Conservation (phyloP, 805 yeast species). For the Wickerhamomyces xylosicus region DNA sequence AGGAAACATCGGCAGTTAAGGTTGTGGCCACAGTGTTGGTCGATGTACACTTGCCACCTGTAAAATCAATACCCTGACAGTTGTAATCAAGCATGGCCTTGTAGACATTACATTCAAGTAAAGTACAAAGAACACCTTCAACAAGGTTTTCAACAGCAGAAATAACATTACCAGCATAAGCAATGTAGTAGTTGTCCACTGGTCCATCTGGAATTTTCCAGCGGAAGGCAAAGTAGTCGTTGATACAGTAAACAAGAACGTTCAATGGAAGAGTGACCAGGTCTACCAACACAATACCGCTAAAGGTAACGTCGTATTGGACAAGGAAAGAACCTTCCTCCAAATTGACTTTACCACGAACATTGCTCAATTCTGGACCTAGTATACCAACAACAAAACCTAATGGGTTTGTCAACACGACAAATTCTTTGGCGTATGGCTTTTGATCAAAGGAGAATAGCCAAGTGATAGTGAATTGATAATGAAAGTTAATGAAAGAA, state of each 20-base stretch:
- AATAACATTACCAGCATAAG: conserved; percentile 13
- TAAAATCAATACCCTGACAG: too few species aligned
- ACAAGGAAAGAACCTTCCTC: conserved; percentile 9
- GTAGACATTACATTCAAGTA: conserved; percentile 5
- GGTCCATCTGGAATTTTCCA: conserved; percentile 1
- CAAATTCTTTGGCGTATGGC: too few species aligned
- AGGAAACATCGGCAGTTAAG: too few species aligned
- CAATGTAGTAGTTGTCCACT: conserved; percentile 2
- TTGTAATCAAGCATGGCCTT: conserved; percentile 3
- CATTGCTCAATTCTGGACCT: conserved; percentile 4
- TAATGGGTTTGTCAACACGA: too few species aligned
- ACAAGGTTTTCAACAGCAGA: conserved; percentile 3
- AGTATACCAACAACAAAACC: too few species aligned
- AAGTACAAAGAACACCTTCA: conserved; percentile 4
- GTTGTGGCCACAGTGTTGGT: too few species aligned
- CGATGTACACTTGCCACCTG: too few species aligned
- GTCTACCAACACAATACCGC: too few species aligned
- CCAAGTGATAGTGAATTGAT: too few species aligned
- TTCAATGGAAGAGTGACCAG: neutral
- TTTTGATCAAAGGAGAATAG: too few species aligned
- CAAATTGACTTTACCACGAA: conserved; percentile 9
- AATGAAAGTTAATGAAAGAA: too few species aligned
- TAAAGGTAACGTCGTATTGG: conserved; percentile 4
- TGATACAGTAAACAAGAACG: conserved; percentile 3
- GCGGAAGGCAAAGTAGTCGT: conserved; percentile 8